A percentile compares a stretch with the other conserved stretches of the same genome.
Conservation (phyloP, 2,329 filamentous ascomycete species). For the Ophiognomonia clavigignenti-juglandacearum region DNA sequence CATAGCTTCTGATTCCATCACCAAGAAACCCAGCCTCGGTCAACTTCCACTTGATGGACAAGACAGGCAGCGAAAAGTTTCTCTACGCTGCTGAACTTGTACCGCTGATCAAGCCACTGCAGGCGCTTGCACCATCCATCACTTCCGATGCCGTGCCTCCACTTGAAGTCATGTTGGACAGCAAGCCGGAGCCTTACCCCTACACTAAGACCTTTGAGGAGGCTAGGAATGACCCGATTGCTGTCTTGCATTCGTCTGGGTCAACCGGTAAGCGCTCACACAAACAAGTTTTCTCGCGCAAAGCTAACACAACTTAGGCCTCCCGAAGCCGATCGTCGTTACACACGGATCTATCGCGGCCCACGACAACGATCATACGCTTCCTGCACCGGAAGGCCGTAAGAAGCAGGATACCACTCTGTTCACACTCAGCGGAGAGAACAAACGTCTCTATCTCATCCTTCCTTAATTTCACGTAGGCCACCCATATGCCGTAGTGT, state of each 20-base stretch:
- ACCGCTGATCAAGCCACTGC: not conserved
- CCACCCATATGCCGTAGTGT: not conserved
- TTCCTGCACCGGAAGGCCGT: slow-evolving; percentile 16
- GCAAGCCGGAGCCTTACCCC: slow-evolving; percentile 13
- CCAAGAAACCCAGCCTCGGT: slow-evolving; percentile 18
- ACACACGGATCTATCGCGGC: slow-evolving; percentile 18
- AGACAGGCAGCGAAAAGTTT: slow-evolving; percentile 17
- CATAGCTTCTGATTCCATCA: slow-evolving; percentile 20
- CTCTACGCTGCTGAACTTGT: slow-evolving; percentile 16
- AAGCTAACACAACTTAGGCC: no score
- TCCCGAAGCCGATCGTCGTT: slow-evolving; percentile 18
- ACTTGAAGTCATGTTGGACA: slow-evolving; percentile 3
- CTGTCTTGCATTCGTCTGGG: slow-evolving; percentile 18
- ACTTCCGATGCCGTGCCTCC: not conserved
- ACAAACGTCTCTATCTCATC: slow-evolving; percentile 17
- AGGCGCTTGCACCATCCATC: not conserved
- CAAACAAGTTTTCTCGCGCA: no score
- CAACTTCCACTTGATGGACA: slow-evolving; percentile 18
- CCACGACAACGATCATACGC: slow-evolving; percentile 14
- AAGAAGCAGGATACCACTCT: slow-evolving; percentile 16
- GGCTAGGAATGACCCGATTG: slow-evolving; percentile 16
- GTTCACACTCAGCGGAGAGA: slow-evolving; percentile 17
- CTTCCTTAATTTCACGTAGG: slow-evolving; percentile 23
- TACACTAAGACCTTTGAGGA: slow-evolving; percentile 15
- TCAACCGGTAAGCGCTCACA: no score